These are phyloP conservation scores for Coniochaeta hoffmannii DNA, from an alignment of 2,329 filamentous ascomycete genomes.

Conservation along the genomic window DNA sequence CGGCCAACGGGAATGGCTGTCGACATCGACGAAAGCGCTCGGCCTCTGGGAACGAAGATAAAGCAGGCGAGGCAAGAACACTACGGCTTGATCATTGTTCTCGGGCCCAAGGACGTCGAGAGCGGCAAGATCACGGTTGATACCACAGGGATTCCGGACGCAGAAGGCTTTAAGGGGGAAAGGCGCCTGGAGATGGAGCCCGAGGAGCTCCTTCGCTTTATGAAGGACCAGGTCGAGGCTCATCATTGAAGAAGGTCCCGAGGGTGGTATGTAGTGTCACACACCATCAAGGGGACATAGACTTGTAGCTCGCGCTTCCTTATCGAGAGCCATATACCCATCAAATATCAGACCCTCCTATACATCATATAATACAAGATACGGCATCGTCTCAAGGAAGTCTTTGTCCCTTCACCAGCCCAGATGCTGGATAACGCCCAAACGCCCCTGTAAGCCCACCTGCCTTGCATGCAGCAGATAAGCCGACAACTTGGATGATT, in stretches of 20 bases:
- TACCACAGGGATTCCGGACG: conserved; percentile 23
- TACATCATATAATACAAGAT: too few relatives aligned
- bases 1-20: conserved; percentile 58
- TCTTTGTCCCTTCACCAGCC: not conserved
- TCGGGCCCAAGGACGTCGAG: conserved; percentile 61
- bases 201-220: conserved; percentile 33
- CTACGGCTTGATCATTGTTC: conserved; percentile 66
- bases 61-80: conserved; percentile 63
- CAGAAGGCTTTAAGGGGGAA: conserved; percentile 24
- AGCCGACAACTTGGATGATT: not conserved
- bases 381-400: too few relatives aligned
- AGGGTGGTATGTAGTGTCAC: too few relatives aligned
- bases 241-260: conserved; percentile 29
- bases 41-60: conserved; percentile 61
- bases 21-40: conserved; percentile 59
- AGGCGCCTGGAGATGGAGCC: conserved; percentile 28
- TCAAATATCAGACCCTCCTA: not conserved
- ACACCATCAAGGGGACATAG: not conserved
- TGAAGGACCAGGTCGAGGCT: conserved; percentile 37
- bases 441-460: not conserved
- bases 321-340: not conserved
- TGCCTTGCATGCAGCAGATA: not conserved
- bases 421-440: not conserved
- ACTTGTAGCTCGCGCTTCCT: not conserved
- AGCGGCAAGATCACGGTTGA: conserved; percentile 47